phyloP scores from a whole-genome alignment of 768 basidiomycete species.

The Mycena pura region DNA sequence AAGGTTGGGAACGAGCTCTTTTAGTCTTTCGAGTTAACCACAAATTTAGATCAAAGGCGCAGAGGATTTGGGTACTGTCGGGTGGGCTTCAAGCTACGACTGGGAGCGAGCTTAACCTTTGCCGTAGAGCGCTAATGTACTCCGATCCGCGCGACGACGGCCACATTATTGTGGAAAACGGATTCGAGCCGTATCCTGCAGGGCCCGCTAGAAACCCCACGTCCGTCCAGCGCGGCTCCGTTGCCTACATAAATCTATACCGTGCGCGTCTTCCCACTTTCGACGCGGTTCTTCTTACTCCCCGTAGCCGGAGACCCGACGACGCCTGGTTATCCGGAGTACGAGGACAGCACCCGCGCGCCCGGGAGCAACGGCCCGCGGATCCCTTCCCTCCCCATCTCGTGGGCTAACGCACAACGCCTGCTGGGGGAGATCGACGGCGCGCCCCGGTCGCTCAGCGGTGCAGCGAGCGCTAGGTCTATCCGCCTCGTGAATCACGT shows the following conservation, averaged over 20 bases:
- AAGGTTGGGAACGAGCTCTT: conserved; percentile 57
- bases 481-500: conserved; percentile 69
- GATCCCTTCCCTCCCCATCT: conserved; percentile 91
- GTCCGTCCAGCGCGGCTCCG: conserved; percentile 86
- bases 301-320: conserved; percentile 69
- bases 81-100: conserved; percentile 29
- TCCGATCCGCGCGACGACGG: conserved; percentile 89
- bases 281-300: background rate
- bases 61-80: conserved; percentile 81
- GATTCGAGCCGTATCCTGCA: conserved; percentile 77
- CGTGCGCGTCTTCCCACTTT: conserved; percentile 27
- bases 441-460: conserved; percentile 47
- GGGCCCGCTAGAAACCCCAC: conserved; percentile 90
- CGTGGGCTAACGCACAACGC: conserved; percentile 81
- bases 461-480: conserved; percentile 52
- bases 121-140: conserved; percentile 67
- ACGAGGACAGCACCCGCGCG: conserved; percentile 74
- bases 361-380: conserved; percentile 67
- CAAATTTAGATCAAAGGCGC: conserved; percentile 73
- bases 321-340: conserved; percentile 89
- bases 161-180: conserved; percentile 74
- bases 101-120: background rate
- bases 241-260: conserved; percentile 70
- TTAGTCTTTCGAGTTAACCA: conserved; percentile 12
- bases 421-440: conserved; percentile 64